A percentile compares a stretch with the other conserved stretches of the same genome.
Conservation (phyloP, 2,329 filamentous ascomycete species). For the Trichoderma sp. region DNA sequence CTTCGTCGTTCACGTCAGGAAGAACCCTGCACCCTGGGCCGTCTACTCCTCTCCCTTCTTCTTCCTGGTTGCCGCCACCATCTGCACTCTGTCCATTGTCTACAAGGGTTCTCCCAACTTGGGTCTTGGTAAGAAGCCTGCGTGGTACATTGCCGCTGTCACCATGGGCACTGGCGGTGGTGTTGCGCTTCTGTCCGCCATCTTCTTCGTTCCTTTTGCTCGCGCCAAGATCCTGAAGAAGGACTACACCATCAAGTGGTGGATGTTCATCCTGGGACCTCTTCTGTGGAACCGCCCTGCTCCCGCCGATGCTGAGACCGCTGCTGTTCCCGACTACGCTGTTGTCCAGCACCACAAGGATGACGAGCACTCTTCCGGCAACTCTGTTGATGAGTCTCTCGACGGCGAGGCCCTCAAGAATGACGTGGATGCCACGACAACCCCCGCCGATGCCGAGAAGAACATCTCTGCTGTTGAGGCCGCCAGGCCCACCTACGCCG, state of each 20-base stretch:
- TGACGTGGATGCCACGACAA: conserved; percentile 22
- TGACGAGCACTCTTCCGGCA: conserved; percentile 33
- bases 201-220: conserved; percentile 74
- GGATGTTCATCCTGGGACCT: conserved; percentile 60
- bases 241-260: conserved; percentile 64
- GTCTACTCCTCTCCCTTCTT: conserved; percentile 72
- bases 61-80: conserved; percentile 71
- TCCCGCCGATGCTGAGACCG: conserved; percentile 50
- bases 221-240: conserved; percentile 66
- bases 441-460: conserved; percentile 41
- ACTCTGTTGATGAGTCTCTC: conserved; percentile 28
- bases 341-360: conserved; percentile 64
- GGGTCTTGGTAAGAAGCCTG: conserved; percentile 62
- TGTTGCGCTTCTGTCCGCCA: conserved; percentile 55
- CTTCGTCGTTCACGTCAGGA: conserved; percentile 65
- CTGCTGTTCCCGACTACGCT: conserved; percentile 70
- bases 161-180: conserved; percentile 63
- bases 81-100: conserved; percentile 75
- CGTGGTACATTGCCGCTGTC: conserved; percentile 65
- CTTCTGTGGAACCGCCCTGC: conserved; percentile 60
- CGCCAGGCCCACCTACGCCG: conserved; percentile 56
- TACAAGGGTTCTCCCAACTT: conserved; percentile 77
- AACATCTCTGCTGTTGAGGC: conserved; percentile 46
- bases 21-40: conserved; percentile 69
- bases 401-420: conserved; percentile 30